Base-by-base conservation (phyloP, 1,284 basidiomycete genomes). In the Inonotus obliquus region DNA sequence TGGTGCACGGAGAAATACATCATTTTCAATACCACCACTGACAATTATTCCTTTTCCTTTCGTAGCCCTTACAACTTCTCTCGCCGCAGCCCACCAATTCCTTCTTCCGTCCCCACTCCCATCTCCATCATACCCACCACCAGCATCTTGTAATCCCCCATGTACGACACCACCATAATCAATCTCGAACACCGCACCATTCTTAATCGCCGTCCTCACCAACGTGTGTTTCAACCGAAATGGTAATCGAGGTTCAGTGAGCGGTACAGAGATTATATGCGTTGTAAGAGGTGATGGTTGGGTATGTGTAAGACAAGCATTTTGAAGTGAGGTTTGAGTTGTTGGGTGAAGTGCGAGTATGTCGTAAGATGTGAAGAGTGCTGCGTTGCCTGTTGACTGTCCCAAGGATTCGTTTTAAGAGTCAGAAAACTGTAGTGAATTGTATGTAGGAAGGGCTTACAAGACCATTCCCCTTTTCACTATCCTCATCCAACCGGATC, bases 181-280 rank as follows among this genome's bases (percentile, higher is more conserved):
- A 54, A 96, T 81, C 71, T 95, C 93, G 68, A 96, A 94, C 0
- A 87, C 86, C 0, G 86, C 87, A 5, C 94, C 94, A 65, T 92
- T 91, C 67, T 88, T 87, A 13, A 93, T 77, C 0, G 93, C 91
- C 0, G 89, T 87, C 49, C 89, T 83, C 39, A 95, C 81, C 49
- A 92, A 80, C 0, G 91, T 92, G 65, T 92, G 88, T 69, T 91
- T 92, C 65, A 95, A 78, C 67, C 88, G 81, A 71, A 90, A 94
- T 0, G 91, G 87, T 0, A 93, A 79, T 2, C 91, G 84, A 0
- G 91, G 87, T 0, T 85, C 77, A 0, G 88, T 87, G n/a, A 94
- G 79, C 14, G 93, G 92, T 25, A 95, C 76, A 0, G 87, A 80
- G 61, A 96, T 91, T 59, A 96, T 84, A 69, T 94, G 92, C 0